Conservation (phyloP, 2,329 filamentous ascomycete genomes). For the Calonectria pseudoreteaudii region DNA sequence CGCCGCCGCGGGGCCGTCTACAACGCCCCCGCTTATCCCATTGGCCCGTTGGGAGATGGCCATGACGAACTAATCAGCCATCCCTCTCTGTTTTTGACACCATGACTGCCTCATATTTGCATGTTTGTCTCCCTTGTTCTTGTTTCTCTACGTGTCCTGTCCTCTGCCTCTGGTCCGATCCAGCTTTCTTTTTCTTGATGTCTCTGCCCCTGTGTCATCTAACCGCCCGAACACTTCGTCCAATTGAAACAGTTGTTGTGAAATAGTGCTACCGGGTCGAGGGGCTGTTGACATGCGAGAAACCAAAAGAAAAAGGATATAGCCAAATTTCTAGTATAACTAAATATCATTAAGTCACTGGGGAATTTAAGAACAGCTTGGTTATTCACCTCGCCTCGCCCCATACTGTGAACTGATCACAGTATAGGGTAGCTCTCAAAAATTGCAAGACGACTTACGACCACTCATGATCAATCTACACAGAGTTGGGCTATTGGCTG, state of each 20-base stretch:
- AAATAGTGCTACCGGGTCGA: too few species aligned
- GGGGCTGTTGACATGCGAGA: neutral
- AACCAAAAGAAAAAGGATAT: neutral
- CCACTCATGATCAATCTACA: neutral
- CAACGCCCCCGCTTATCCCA: neutral
- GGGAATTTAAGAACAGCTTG: neutral
- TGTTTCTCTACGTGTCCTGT: neutral
- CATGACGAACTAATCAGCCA: neutral
- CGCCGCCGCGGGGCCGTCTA: conserved; percentile 22
- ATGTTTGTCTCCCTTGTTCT: neutral
- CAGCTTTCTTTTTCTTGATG: neutral
- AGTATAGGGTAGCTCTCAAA: neutral
- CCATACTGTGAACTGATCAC: neutral
- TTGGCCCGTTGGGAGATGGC: conserved; percentile 10
- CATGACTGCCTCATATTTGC: neutral
- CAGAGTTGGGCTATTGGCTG: neutral
- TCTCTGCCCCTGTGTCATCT: neutral
- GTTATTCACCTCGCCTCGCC: neutral
- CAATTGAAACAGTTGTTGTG: neutral
- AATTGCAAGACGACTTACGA: neutral
- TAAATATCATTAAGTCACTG: fast-evolving
- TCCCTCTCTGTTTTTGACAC: neutral
- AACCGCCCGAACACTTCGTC: neutral
- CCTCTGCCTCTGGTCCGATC: neutral
- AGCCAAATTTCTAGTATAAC: neutral